phyloP scores from a whole-genome alignment of 2,329 filamentous ascomycete genomes.

The Fusarium continuum region DNA sequence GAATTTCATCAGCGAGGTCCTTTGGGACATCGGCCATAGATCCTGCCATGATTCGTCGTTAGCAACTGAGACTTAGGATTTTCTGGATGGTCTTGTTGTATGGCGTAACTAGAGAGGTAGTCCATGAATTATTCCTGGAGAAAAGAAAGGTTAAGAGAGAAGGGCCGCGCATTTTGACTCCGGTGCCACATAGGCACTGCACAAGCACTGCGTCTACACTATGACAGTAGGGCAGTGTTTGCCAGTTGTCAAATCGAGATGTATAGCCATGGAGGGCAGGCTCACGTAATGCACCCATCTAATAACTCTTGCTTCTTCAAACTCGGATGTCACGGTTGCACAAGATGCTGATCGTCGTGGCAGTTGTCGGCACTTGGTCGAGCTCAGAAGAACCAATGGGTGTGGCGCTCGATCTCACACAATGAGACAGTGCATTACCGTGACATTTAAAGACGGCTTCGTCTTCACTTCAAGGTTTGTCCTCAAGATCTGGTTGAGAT shows the following conservation, averaged over 20 bases:
- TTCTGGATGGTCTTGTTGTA: background rate
- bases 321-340: conserved; percentile 25
- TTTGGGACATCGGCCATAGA: conserved; percentile 92
- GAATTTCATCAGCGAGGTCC: conserved; percentile 81
- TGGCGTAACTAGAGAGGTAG: background rate
- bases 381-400: background rate
- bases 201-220: conserved; percentile 1
- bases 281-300: conserved; percentile 6
- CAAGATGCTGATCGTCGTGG: background rate
- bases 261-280: background rate
- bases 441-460: conserved; percentile 15
- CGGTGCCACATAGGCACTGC: conserved; percentile 6
- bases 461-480: conserved; percentile 10
- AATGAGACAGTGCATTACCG: background rate
- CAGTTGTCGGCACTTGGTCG: background rate
- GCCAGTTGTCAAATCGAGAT: conserved; percentile 10
- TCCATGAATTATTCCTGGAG: background rate
- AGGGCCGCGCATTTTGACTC: conserved; percentile 6
- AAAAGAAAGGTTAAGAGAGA: background rate
- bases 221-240: conserved; percentile 23
- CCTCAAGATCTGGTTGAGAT: background rate
- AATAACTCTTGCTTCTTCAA: conserved; percentile 6
- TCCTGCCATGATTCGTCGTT: conserved; percentile 60
- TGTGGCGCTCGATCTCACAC: background rate
- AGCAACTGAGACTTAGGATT: conserved; percentile 15